These are phyloP conservation scores for Xylaria venustula DNA, from an alignment of 495 filamentous ascomycete genomes.

Conservation along the genomic window DNA sequence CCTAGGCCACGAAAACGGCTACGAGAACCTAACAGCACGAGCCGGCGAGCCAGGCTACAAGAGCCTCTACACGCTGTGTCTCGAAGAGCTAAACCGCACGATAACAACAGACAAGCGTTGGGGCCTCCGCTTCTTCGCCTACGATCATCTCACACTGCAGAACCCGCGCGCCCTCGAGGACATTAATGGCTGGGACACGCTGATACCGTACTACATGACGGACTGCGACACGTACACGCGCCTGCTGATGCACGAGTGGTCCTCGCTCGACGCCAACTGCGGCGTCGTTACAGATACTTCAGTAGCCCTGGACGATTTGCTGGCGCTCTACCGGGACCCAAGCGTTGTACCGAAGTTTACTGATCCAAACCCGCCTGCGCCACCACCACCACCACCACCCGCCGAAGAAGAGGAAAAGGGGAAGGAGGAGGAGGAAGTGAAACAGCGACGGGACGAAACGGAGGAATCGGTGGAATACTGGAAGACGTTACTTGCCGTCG, in stretches of 20 bases:
- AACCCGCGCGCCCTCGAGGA: slow-evolving; percentile 51
- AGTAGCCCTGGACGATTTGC: slow-evolving; percentile 42
- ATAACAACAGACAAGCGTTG: slow-evolving; percentile 35
- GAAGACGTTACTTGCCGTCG: slow-evolving; percentile 23
- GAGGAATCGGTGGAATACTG: slow-evolving; percentile 32
- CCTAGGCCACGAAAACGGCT: slow-evolving; percentile 43
- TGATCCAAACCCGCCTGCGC: slow-evolving; percentile 41
- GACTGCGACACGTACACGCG: slow-evolving; percentile 60
- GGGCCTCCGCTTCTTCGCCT: slow-evolving; percentile 55
- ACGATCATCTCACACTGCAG: slow-evolving; percentile 59
- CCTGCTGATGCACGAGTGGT: slow-evolving; percentile 51
- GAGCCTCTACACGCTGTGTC: slow-evolving; percentile 50
- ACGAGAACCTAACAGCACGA: slow-evolving; percentile 24
- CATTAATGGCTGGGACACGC: slow-evolving; percentile 59
- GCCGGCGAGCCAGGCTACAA: slow-evolving; percentile 42
- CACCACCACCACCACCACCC: too few species aligned
- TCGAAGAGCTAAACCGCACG: slow-evolving; percentile 41
- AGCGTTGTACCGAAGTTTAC: slow-evolving; percentile 29
- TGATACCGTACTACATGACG: slow-evolving; percentile 62
- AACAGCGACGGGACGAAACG: background rate
- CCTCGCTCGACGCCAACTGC: slow-evolving; percentile 39
- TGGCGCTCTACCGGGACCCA: slow-evolving; percentile 46
- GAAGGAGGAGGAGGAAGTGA: slow-evolving; percentile 9
- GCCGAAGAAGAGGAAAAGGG: slow-evolving; percentile 16
- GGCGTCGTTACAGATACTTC: slow-evolving; percentile 57